Evolutionary conservation across 345 rosid genomes (phyloP).

Genomic region (Kandelia obovata): DNA sequence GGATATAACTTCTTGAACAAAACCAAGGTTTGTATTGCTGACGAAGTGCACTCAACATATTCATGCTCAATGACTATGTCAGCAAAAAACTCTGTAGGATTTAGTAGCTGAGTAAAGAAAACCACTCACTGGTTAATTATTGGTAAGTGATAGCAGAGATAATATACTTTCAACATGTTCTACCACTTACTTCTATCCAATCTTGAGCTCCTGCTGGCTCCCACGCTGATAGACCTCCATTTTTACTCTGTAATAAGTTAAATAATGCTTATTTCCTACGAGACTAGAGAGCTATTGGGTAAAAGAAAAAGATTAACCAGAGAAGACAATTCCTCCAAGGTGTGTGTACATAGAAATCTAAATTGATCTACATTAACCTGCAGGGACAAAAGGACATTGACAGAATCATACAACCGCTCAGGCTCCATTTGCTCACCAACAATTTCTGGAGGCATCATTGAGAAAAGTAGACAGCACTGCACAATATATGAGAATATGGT

Average conservation of each 20-base stretch:
- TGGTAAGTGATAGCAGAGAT: no score
- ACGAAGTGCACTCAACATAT: constrained; percentile 48
- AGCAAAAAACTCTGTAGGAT: constrained; percentile 46
- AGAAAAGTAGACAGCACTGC: constrained; percentile 61
- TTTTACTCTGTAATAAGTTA: constrained; percentile 21
- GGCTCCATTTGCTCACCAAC: constrained; percentile 62
- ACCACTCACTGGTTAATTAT: no score
- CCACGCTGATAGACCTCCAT: constrained; percentile 49
- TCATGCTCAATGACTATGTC: constrained; percentile 37
- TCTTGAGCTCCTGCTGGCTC: constrained; percentile 40
- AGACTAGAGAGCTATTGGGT: no score
- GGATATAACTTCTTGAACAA: constrained; percentile 43
- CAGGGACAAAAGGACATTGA: constrained; percentile 51
- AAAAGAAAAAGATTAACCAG: neutral
- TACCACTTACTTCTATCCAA: constrained; percentile 35
- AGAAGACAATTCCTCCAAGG: neutral
- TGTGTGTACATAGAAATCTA: neutral
- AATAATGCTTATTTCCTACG: neutral
- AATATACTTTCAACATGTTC: no score
- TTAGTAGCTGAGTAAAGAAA: constrained; percentile 33
- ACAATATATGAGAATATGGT: neutral
- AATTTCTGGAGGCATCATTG: constrained; percentile 64
- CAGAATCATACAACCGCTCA: constrained; percentile 46
- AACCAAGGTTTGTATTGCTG: constrained; percentile 41
- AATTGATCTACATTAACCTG: constrained; percentile 34